phyloP scores from a whole-genome alignment of 495 filamentous ascomycete genomes.

The Neurospora discreta region DNA sequence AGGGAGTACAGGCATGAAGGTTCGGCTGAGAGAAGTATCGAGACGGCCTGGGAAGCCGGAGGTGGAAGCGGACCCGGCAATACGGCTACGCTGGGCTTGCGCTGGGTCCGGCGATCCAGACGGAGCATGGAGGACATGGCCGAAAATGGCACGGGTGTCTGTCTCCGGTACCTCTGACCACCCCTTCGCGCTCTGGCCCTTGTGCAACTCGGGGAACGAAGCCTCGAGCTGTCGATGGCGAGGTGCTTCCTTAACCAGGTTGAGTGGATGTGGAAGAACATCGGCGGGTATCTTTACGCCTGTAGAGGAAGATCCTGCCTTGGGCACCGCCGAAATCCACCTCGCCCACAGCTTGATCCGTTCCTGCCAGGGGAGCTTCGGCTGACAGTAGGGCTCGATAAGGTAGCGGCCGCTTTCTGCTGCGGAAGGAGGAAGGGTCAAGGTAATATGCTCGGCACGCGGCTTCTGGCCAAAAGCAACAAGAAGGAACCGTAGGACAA shows the following conservation, averaged over 20 bases:
- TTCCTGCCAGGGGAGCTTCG: constrained; percentile 34
- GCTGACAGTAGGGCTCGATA: constrained; percentile 8
- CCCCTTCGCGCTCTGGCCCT: neutral
- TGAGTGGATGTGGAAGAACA: constrained; percentile 7
- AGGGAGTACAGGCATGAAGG: constrained; percentile 16
- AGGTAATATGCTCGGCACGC: constrained; percentile 3
- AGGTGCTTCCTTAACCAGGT: neutral
- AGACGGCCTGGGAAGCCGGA: neutral
- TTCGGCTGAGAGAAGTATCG: constrained; percentile 6
- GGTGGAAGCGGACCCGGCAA: constrained; percentile 13
- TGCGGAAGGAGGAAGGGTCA: neutral
- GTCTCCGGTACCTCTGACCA: constrained; percentile 20
- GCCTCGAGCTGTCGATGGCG: neutral
- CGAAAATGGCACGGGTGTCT: constrained; percentile 29
- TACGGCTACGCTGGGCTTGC: neutral
- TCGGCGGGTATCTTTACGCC: constrained; percentile 3
- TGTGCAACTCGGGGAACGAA: neutral
- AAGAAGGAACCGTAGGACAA: constrained; percentile 32
- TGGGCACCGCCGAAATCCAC: constrained; percentile 13
- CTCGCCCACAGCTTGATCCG: constrained; percentile 29
- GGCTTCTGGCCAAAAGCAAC: constrained; percentile 20
- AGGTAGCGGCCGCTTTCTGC: constrained; percentile 19
- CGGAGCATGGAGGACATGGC: constrained; percentile 26
- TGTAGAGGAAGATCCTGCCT: neutral
- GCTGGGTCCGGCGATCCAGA: neutral